A percentile compares a stretch with the other conserved stretches of the same genome.
Evolutionary conservation across 768 basidiomycete genomes (phyloP).

Genomic region (Auriscalpium orientale): DNA sequence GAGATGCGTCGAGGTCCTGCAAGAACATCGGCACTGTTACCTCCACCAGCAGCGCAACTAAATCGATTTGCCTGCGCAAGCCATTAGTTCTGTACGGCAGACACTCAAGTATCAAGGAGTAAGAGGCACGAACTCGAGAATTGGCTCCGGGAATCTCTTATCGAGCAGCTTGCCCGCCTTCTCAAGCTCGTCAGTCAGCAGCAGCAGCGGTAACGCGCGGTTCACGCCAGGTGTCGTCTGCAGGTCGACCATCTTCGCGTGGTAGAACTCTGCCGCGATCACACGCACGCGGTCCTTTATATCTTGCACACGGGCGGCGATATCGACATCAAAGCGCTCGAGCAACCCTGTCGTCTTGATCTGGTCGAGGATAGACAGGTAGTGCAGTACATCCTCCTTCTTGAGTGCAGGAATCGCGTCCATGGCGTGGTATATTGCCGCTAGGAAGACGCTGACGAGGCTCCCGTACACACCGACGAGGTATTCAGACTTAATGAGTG

Average conservation of each 20-base stretch:
- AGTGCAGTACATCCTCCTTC: constrained; percentile 58
- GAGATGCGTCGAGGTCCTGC: constrained; percentile 57
- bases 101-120: neutral
- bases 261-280: constrained; percentile 56
- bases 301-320: constrained; percentile 57
- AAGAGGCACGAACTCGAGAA: constrained; percentile 56
- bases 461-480: constrained; percentile 60
- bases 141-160: constrained; percentile 78
- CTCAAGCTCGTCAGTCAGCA: constrained; percentile 87
- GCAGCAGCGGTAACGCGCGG: constrained; percentile 68
- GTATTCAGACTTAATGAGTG: constrained; percentile 47
- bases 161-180: constrained; percentile 77
- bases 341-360: constrained; percentile 64
- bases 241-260: constrained; percentile 53
- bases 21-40: constrained; percentile 59
- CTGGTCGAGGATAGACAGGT: constrained; percentile 59
- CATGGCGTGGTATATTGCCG: constrained; percentile 76
- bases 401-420: constrained; percentile 71
- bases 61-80: constrained; percentile 51
- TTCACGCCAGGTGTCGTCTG: constrained; percentile 70
- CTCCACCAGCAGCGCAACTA: constrained; percentile 70
- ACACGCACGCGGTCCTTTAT: constrained; percentile 57
- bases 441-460: constrained; percentile 83
- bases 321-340: constrained; percentile 67
- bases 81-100: neutral